Base-by-base conservation (phyloP, 2,329 filamentous ascomycete species). In the Aspergillus sp. region DNA sequence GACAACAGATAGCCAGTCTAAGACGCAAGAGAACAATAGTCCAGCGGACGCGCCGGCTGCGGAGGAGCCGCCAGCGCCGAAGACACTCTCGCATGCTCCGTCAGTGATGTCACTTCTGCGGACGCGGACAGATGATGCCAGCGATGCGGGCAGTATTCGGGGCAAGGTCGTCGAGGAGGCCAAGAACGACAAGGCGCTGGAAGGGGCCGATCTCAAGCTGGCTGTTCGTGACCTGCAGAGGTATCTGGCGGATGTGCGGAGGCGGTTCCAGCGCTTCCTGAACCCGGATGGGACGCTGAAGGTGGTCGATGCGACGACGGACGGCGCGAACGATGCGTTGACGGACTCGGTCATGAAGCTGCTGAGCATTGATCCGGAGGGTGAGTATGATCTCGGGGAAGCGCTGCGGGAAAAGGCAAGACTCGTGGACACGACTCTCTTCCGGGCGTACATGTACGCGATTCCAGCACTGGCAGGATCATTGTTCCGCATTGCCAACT, bases 401-500 rank as follows among this genome's bases (percentile, higher is more conserved):
- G 88, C 90, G 64, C 82, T 98, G 2, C 84, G 88, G 11, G 84
- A 88, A 39, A 92, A 90, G 1, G 96, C 95, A 38, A 88, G 86
- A 53, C 80, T 97, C 2, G 92, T 98, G 6, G 95, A 99, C 72
- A 99, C 95, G 0, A 94, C 93, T 0, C 83, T 99, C 0, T 98
- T 99, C 80, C 87, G 94, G 15, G 90, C 92, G 0, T 96, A 96
- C 75, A 98, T 99, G 93, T 92, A 94, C 70, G 92, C 90, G 3
- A 88, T 88, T 7, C 94, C 95, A 4, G 87, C 89, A 5, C 82
- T 99, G 10, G 92, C 92, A 3, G 90, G 91, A 2, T 91, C 93
- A 0, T 84, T 99, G 0, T 98, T 99, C 79, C 92, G 95, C 23
- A 91, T 98, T 54, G 89, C 93, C 71, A 99, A 99, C 74, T 98